phyloP scores from a whole-genome alignment of 768 basidiomycete genomes.

The Termitomyces sp. region DNA sequence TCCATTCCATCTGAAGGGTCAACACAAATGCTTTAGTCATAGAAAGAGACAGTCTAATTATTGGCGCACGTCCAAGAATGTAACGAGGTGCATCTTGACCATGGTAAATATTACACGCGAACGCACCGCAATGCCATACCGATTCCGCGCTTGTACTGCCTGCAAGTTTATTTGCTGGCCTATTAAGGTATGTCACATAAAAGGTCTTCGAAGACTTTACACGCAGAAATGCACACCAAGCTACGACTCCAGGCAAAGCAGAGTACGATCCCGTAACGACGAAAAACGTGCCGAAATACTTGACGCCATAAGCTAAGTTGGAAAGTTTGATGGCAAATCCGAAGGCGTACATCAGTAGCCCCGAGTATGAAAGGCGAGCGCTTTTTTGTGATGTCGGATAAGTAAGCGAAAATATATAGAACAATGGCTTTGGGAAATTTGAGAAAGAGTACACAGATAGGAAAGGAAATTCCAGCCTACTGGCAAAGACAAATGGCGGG shows the following conservation, averaged over 20 bases:
- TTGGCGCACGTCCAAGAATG: conserved; percentile 54
- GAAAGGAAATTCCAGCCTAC: conserved; percentile 29
- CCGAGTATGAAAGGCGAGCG: conserved; percentile 58
- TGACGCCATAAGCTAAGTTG: conserved; percentile 41
- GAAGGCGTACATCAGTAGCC: conserved; percentile 43
- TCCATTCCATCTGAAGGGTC: conserved; percentile 48
- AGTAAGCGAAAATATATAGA: conserved; percentile 46
- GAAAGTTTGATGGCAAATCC: conserved; percentile 66
- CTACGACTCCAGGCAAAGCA: conserved; percentile 51
- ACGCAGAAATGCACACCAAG: conserved; percentile 40
- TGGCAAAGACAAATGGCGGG: conserved; percentile 60
- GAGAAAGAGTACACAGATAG: not conserved
- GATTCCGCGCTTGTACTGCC: conserved; percentile 66
- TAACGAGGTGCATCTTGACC: conserved; percentile 55
- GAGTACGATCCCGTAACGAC: conserved; percentile 60
- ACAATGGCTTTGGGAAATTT: not conserved
- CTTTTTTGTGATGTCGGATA: conserved; percentile 49
- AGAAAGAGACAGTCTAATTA: not conserved
- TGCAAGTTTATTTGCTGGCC: conserved; percentile 61
- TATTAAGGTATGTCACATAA: conserved; percentile 15
- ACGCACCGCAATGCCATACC: conserved; percentile 62
- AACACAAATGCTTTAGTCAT: not conserved
- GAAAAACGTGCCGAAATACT: conserved; percentile 73
- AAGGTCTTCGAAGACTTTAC: not conserved
- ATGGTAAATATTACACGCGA: conserved; percentile 61